phyloP scores from a whole-genome alignment of 306 rosid species.

The Macrotyloma uniflorum region DNA sequence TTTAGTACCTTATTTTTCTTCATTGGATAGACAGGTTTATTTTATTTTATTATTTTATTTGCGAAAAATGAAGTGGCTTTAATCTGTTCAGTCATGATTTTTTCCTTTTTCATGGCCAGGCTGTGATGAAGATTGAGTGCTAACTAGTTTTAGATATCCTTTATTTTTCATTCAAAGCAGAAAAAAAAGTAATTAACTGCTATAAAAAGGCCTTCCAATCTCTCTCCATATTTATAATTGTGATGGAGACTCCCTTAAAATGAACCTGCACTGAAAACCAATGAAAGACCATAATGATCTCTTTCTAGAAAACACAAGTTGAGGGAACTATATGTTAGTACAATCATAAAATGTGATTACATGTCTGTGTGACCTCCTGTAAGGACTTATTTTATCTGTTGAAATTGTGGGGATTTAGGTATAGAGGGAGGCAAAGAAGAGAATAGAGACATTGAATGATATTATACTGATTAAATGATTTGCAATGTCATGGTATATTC shows the following conservation, averaged over 20 bases:
- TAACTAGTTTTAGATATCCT: not conserved
- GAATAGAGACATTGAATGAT: not conserved
- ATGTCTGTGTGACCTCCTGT: slow-evolving; percentile 13
- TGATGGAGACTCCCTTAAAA: not conserved
- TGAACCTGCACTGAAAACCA: not conserved
- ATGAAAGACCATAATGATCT: not conserved
- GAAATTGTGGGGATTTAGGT: not conserved
- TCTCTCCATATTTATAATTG: not conserved
- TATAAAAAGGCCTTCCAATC: not conserved
- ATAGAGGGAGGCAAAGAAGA: not conserved
- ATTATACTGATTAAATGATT: not conserved
- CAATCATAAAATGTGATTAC: not conserved
- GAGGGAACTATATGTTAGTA: not conserved
- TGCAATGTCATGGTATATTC: not conserved
- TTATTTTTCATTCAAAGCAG: not conserved
- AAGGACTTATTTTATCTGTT: not conserved
- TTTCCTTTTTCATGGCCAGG: not conserved
- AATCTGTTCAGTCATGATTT: not conserved
- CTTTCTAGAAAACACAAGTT: not conserved
- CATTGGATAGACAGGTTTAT: not conserved
- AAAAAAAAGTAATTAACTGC: not conserved
- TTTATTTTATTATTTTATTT: not conserved
- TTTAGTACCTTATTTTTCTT: not conserved
- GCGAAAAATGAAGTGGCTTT: not conserved
- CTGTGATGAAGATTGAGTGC: slow-evolving; percentile 15